Conservation (phyloP, 2,329 filamentous ascomycete genomes). For the Fusarium proliferatum region DNA sequence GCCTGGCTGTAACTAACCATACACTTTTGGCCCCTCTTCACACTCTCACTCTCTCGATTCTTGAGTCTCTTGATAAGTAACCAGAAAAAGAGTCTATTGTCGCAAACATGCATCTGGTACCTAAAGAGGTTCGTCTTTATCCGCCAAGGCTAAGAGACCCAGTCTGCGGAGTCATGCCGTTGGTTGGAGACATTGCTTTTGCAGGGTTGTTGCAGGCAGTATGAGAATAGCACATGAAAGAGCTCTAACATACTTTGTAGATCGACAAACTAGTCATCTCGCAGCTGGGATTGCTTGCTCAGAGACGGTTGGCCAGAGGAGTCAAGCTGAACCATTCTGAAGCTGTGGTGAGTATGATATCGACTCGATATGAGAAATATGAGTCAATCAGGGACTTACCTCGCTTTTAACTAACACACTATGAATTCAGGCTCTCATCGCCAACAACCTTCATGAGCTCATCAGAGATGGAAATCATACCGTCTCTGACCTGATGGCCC, state of each 20-base stretch:
- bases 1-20: background rate
- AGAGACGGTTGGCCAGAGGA: conserved; percentile 87
- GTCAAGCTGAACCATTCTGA: conserved; percentile 91
- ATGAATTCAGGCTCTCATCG: conserved; percentile 74
- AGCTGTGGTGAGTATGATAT: conserved; percentile 71
- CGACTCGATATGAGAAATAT: background rate
- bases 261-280: conserved; percentile 96
- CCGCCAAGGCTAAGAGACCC: conserved; percentile 23
- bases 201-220: conserved; percentile 29
- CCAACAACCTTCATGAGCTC: conserved; percentile 91
- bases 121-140: conserved; percentile 57
- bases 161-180: conserved; percentile 19
- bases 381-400: background rate
- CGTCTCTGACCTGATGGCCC: conserved; percentile 91
- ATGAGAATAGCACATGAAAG: conserved; percentile 1
- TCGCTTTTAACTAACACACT: conserved; percentile 15
- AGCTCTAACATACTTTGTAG: conserved; percentile 58
- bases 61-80: background rate
- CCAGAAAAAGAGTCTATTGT: conserved; percentile 3
- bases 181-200: conserved; percentile 25
- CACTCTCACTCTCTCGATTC: background rate
- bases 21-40: conserved; percentile 6
- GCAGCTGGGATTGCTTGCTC: conserved; percentile 87
- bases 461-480: conserved; percentile 96
- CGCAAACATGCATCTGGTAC: conserved; percentile 59